phyloP scores from a whole-genome alignment of 192 early-diverging fungal genomes.

The Entomortierella parvispora region DNA sequence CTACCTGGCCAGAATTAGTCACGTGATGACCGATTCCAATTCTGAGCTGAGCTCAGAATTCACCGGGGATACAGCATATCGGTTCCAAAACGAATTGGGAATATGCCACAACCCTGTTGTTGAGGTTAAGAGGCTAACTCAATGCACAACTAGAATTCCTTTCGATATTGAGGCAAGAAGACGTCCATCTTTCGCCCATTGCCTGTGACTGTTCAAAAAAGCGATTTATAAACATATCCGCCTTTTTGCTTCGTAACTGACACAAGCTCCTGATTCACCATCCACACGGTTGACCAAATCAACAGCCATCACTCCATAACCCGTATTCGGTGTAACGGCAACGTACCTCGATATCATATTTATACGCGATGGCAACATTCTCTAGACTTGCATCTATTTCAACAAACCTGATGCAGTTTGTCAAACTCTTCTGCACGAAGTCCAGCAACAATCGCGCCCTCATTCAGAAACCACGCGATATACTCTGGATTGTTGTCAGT shows the following conservation, averaged over 20 bases:
- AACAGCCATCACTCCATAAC: not conserved
- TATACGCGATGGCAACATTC: slow-evolving; percentile 4
- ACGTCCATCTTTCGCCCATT: not conserved
- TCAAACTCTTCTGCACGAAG: slow-evolving; percentile 1
- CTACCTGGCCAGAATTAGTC: too few species aligned
- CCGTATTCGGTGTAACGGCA: not conserved
- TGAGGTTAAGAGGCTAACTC: too few species aligned
- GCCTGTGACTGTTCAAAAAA: slow-evolving; percentile 6
- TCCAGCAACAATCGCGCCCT: slow-evolving; percentile 6
- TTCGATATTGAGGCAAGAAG: not conserved
- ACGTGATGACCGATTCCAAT: too few species aligned
- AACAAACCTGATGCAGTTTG: slow-evolving; percentile 4
- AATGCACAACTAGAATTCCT: not conserved
- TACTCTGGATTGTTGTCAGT: slow-evolving; percentile 7
- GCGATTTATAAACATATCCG: not conserved
- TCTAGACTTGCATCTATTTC: slow-evolving; percentile 5
- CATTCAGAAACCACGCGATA: slow-evolving; percentile 6
- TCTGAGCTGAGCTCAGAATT: too few species aligned
- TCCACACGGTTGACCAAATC: slow-evolving; percentile 1
- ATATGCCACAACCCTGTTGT: too few species aligned
- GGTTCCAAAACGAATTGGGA: too few species aligned
- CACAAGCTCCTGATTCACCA: slow-evolving; percentile 4
- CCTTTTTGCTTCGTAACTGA: not conserved
- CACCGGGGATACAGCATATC: too few species aligned
- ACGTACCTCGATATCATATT: slow-evolving; percentile 1